Base-by-base conservation (phyloP, 1,284 basidiomycete species). In the Malassezia pachydermatis region DNA sequence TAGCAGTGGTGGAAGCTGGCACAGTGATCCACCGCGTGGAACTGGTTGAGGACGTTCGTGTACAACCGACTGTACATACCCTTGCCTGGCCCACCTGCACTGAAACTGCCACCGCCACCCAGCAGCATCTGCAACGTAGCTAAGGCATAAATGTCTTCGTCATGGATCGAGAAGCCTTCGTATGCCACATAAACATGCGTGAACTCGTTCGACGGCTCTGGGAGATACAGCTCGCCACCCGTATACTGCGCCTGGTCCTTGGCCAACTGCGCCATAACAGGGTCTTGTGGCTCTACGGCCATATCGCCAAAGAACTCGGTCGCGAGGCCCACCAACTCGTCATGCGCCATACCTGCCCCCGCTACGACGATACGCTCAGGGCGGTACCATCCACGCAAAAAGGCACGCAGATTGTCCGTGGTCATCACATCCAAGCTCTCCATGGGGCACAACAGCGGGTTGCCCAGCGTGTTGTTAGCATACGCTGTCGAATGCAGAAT, bases 1-100 rank as follows among this genome's bases (percentile, higher is more conserved):
- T 96, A 98, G 68, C 92, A 92, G 74, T 96, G 90, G 73, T 96
- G 88, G 82, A 95, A 95, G 23, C 88, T 85, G n/a, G 87, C 84
- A 73, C 90, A 95, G 73, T 89, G 87, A 74, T 98, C 92, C 67
- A 98, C 81, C 64, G 88, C 83, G 54, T 89, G 82, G 75, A 88
- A 86, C 67, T 88, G 84, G 72, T 96, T 95, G 55, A 98, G 81
- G 60, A 98, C 88, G 70, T 90, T 84, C n/a, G 88, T 92, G 76
- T 96, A 96, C 44, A 96, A 76, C 16, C 92, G 84, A 30, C 88
- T 89, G 77, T 95, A 96, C 89, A 98, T 96, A 63, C 92, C 94
- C 76, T 98, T 98, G 35, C 92, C 92, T 2, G 92, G 92, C 2
- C 92, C 92, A 58, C 84, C 87, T 16, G 90, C 90, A 32, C 87